These are phyloP conservation scores for Cicer judaicum DNA, from an alignment of 306 rosid species.

Conservation along the genomic window DNA sequence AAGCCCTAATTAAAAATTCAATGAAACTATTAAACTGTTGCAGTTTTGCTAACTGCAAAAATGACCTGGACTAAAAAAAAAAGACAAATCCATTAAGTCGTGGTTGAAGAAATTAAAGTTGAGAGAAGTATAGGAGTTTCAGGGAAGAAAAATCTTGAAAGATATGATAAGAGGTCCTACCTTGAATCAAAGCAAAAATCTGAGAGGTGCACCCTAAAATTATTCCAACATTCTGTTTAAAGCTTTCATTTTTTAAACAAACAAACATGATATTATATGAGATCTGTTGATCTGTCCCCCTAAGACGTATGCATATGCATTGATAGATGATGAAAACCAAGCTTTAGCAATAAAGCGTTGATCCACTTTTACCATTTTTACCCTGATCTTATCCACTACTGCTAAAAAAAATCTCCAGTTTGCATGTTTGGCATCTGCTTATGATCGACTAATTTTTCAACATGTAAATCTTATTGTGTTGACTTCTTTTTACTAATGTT, in stretches of 20 bases:
- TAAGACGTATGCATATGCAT: conserved; percentile 4
- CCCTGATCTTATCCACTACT: not conserved
- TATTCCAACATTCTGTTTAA: not conserved
- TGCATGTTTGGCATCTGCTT: conserved; percentile 28
- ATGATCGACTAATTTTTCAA: not conserved
- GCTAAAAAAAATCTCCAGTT: not conserved
- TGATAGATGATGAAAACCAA: conserved; percentile 3
- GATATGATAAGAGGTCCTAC: conserved; percentile 4
- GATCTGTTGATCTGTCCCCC: not conserved
- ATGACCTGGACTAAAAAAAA: not conserved
- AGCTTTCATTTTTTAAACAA: conserved; percentile 10
- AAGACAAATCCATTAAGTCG: not conserved
- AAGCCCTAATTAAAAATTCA: not conserved
- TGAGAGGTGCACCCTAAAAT: no score
- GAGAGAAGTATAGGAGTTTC: not conserved
- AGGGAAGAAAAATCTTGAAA: not conserved
- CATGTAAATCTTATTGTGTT: conserved; percentile 14
- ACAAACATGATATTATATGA: not conserved
- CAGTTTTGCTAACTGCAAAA: not conserved
- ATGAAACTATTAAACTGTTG: not conserved
- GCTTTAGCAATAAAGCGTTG: not conserved
- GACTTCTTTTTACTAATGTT: conserved; percentile 44
- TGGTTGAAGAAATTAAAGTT: not conserved
- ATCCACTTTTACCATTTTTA: conserved; percentile 15
- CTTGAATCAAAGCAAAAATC: not conserved